Conservation (phyloP, 805 yeast species). For the Sugiyamaella chiloensis region DNA sequence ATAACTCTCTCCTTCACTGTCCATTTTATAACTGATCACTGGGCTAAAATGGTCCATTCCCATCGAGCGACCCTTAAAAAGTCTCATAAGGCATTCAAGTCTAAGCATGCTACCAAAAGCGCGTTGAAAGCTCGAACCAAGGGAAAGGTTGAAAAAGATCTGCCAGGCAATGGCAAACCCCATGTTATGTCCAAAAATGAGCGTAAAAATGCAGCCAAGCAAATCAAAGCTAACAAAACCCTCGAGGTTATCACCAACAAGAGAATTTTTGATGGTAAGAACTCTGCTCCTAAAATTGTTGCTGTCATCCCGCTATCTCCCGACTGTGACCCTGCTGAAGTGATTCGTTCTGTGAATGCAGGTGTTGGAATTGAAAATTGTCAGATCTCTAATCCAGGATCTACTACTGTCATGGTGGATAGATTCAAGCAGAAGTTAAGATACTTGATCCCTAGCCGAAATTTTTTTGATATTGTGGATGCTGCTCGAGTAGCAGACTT, state of each 20-base stretch:
- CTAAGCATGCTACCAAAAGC: slow-evolving; percentile 88
- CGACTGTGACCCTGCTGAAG: slow-evolving; percentile 49
- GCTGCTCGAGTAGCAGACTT: slow-evolving; percentile 87
- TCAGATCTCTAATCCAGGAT: slow-evolving; percentile 21
- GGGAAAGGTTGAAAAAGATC: slow-evolving; percentile 78
- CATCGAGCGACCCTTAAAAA: slow-evolving; percentile 83
- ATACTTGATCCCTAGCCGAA: slow-evolving; percentile 55
- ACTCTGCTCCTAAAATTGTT: slow-evolving; percentile 80
- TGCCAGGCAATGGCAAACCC: slow-evolving; percentile 30
- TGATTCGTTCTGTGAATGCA: slow-evolving; percentile 24
- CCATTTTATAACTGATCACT: neutral
- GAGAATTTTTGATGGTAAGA: slow-evolving; percentile 72
- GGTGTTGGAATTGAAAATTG: slow-evolving; percentile 24
- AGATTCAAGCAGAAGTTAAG: slow-evolving; percentile 76
- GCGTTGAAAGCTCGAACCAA: slow-evolving; percentile 71
- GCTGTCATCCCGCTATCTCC: slow-evolving; percentile 75
- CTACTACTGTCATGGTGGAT: slow-evolving; percentile 35
- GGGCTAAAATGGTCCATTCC: slow-evolving; percentile 48
- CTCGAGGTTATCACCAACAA: slow-evolving; percentile 54
- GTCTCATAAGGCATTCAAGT: slow-evolving; percentile 85
- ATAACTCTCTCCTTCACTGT: neutral
- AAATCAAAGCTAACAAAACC: slow-evolving; percentile 71
- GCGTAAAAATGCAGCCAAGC: slow-evolving; percentile 76
- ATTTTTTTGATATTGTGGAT: slow-evolving; percentile 71
- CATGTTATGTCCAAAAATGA: slow-evolving; percentile 34